Percentiles rank a stretch among this genome's conserved stretches.
These are phyloP conservation scores for Manihot esculenta DNA, from an alignment of 441 rosid genomes.

Conservation along the genomic window DNA sequence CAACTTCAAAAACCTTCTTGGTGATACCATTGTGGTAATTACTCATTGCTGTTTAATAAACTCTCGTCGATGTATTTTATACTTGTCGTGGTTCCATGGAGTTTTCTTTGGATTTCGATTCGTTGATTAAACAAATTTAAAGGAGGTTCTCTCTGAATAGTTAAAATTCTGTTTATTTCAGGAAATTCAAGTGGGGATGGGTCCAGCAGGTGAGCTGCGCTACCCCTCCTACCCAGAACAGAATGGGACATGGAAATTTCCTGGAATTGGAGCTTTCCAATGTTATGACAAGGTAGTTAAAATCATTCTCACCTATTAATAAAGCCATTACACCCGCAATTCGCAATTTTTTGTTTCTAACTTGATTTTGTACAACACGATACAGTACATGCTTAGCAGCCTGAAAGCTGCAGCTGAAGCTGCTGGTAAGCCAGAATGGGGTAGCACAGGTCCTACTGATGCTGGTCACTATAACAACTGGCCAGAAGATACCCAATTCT, in stretches of 20 bases:
- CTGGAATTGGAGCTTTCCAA: conserved; percentile 94
- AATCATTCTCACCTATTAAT: not conserved
- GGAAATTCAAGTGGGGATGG: conserved; percentile 99
- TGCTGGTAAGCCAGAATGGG: conserved; percentile 87
- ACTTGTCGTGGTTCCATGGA: not conserved
- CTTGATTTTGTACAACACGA: conserved; percentile 14
- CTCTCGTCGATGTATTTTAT: not conserved
- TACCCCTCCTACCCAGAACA: conserved; percentile 89
- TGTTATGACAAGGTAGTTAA: conserved; percentile 75
- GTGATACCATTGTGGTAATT: conserved; percentile 84
- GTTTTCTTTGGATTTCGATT: too few species aligned
- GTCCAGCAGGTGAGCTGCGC: conserved; percentile 96
- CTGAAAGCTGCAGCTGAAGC: conserved; percentile 86
- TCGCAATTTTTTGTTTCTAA: not conserved
- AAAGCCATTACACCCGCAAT: not conserved
- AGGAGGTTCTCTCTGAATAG: not conserved
- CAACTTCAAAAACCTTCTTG: conserved; percentile 72
- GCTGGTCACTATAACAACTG: conserved; percentile 88
- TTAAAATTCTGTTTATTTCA: conserved; percentile 22
- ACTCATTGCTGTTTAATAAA: not conserved
- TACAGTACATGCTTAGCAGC: conserved; percentile 75
- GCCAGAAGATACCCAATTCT: conserved; percentile 88
- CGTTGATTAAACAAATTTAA: too few species aligned
- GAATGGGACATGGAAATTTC: conserved; percentile 85
- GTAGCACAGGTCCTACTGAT: conserved; percentile 87